Conservation (phyloP, 495 filamentous ascomycete genomes). For the Talaromyces wortmannii region DNA sequence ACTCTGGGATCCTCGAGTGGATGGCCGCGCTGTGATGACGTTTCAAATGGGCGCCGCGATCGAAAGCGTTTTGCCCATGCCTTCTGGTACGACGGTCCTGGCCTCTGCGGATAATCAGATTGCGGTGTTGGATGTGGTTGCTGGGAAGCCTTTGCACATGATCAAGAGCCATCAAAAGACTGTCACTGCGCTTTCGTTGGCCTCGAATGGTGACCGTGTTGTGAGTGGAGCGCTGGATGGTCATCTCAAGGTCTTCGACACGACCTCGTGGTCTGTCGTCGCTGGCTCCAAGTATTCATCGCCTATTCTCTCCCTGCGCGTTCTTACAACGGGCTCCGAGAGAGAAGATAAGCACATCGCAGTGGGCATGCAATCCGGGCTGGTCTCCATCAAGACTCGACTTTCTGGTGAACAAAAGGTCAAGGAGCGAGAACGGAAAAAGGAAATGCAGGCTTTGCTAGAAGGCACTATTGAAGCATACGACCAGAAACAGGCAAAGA, state of each 20-base stretch:
- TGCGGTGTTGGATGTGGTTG: slow-evolving; percentile 88
- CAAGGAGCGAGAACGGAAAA: slow-evolving; percentile 66
- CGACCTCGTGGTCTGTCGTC: slow-evolving; percentile 84
- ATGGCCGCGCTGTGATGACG: slow-evolving; percentile 65
- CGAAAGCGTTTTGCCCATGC: slow-evolving; percentile 79
- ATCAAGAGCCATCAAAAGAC: slow-evolving; percentile 97
- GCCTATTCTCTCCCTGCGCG: slow-evolving; percentile 75
- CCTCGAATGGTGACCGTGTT: slow-evolving; percentile 69
- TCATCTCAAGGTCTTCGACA: slow-evolving; percentile 94
- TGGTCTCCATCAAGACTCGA: slow-evolving; percentile 80
- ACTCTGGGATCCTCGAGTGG: slow-evolving; percentile 83
- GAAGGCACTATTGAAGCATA: slow-evolving; percentile 67
- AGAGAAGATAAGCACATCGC: slow-evolving; percentile 82
- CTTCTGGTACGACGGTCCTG: slow-evolving; percentile 76
- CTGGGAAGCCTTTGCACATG: slow-evolving; percentile 75
- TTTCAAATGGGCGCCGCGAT: slow-evolving; percentile 89
- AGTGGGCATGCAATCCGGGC: slow-evolving; percentile 88
- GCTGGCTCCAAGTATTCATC: slow-evolving; percentile 86
- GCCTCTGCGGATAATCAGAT: slow-evolving; percentile 83
- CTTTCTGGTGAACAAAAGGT: slow-evolving; percentile 77
- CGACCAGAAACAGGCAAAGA: slow-evolving; percentile 56
- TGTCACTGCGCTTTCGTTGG: slow-evolving; percentile 75
- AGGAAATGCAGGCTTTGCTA: slow-evolving; percentile 80
- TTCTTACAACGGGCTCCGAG: slow-evolving; percentile 57
- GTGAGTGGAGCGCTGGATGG: slow-evolving; percentile 87